A percentile compares a stretch with the other conserved stretches of the same genome.
These are phyloP conservation scores for Coriolopsis trogii DNA, from an alignment of 1,284 basidiomycete genomes.

Conservation along the genomic window DNA sequence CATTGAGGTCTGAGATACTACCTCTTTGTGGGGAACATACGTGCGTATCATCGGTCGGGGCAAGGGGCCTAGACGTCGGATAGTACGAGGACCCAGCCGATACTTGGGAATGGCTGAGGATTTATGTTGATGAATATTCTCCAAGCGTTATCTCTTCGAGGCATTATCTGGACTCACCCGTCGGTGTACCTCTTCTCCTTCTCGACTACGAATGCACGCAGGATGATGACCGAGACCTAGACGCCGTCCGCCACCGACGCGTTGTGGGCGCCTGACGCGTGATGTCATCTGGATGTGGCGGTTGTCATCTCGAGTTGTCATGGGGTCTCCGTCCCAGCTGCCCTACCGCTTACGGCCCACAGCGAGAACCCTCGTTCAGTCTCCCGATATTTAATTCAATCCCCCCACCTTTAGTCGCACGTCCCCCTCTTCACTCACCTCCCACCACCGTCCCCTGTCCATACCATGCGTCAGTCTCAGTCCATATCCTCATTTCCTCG, in stretches of 20 bases:
- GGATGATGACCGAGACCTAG: background rate
- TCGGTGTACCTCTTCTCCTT: too few species aligned
- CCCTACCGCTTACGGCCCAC: slow-evolving; percentile 5
- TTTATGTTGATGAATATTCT: too few species aligned
- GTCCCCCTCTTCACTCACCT: slow-evolving; percentile 11
- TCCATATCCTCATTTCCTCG: background rate
- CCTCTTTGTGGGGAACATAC: too few species aligned
- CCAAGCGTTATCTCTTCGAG: too few species aligned
- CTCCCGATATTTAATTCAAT: slow-evolving; percentile 11
- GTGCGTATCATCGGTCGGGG: too few species aligned
- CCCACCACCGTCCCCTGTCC: slow-evolving; percentile 6
- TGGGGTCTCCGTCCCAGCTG: slow-evolving; percentile 9
- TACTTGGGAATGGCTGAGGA: too few species aligned
- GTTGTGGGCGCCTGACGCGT: slow-evolving; percentile 22
- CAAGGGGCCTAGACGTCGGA: too few species aligned
- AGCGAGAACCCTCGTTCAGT: background rate
- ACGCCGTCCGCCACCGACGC: slow-evolving; percentile 26
- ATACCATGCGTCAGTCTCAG: slow-evolving; percentile 31
- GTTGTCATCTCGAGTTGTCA: too few species aligned
- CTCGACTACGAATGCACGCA: too few species aligned
- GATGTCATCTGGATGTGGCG: slow-evolving; percentile 12
- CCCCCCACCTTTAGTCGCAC: slow-evolving; percentile 11
- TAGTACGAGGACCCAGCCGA: too few species aligned
- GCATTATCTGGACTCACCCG: too few species aligned
- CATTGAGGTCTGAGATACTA: too few species aligned